A percentile compares a stretch with the other conserved stretches of the same genome.
These are phyloP conservation scores for Ophiostoma novo-ulmi DNA, from an alignment of 2,329 filamentous ascomycete species.

Conservation along the genomic window DNA sequence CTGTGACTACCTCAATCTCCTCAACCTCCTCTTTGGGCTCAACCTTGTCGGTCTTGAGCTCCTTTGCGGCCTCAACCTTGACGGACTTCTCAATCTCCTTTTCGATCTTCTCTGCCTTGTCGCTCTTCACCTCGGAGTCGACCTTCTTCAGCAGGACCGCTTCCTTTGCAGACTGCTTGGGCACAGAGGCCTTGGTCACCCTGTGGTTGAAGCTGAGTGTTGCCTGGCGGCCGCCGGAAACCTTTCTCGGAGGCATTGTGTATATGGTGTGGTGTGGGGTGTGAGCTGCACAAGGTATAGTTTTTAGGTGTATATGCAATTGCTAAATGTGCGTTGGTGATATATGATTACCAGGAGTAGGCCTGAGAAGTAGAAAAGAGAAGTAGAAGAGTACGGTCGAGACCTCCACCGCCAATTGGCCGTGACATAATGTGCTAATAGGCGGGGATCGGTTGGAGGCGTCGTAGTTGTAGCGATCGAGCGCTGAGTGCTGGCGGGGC, in stretches of 20 bases:
- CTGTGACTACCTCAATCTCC: conserved; percentile 28
- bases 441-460: conserved; percentile 8
- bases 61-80: conserved; percentile 23
- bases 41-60: conserved; percentile 26
- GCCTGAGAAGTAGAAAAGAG: not conserved
- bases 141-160: conserved; percentile 31
- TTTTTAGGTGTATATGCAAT: not conserved
- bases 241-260: conserved; percentile 48
- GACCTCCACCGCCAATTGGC: not conserved
- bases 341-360: not conserved
- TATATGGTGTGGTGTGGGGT: not conserved
- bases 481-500: conserved; percentile 43
- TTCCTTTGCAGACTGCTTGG: conserved; percentile 44
- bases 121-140: conserved; percentile 30
- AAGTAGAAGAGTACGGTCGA: not conserved
- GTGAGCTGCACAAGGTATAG: not conserved
- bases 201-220: conserved; percentile 55
- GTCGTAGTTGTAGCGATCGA: not conserved
- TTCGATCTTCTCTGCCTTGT: conserved; percentile 28
- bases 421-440: not conserved
- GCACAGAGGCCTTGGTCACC: conserved; percentile 48
- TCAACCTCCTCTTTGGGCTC: conserved; percentile 35
- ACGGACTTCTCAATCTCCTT: conserved; percentile 30
- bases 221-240: conserved; percentile 48
- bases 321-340: not conserved